Base-by-base conservation (phyloP, 257 asterid species). In the Solanum tacnaense region DNA sequence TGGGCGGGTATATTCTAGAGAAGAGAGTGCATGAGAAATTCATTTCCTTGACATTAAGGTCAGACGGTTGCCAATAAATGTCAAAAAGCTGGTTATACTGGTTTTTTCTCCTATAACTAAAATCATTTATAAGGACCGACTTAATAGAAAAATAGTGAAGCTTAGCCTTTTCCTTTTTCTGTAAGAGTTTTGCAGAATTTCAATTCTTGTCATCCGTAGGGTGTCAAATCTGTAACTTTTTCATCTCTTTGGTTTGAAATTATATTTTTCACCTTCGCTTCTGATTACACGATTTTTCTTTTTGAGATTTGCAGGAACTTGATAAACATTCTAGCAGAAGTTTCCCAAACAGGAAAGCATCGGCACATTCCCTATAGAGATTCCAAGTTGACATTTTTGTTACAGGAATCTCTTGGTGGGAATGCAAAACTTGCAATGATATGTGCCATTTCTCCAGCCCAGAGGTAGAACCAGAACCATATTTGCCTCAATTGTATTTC, bases 341-440 rank as follows among this genome's bases (percentile, higher is more conserved):
- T 97, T 89, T 95, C 99, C 31, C 98, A 97, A 87, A 94, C 98
- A 81, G 99, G 99, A 93, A 97, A 93, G 91, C 98, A 93, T 75
- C 94, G 99, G 90, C 99, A 97, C 93, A 95, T 97, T 85, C 99
- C 99, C 8, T 97, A 97, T 88, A 93, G 99, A 92, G 99, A 97
- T 92, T 97, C 99, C 75, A 97, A 97, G 91, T 89, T 97, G 93
- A 97, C 99, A 60, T 97, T 97, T 92, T 91, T 97, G 89, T 92
- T 97, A 89, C 99, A 97, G 93, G 99, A 97, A 91, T 97, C 99
- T 85, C 94, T 97, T 18, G 99, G 99, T 58, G 99, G 99, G 62
- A 97, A 97, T 86, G 99, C 99, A 68, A 97, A 97, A 94, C 88
- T 97, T 91, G 99, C 98, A 25, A 97, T 97, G 99, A 94, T 97